Conservation (phyloP, 2,329 filamentous ascomycete species). For the Erysiphe pulchra region DNA sequence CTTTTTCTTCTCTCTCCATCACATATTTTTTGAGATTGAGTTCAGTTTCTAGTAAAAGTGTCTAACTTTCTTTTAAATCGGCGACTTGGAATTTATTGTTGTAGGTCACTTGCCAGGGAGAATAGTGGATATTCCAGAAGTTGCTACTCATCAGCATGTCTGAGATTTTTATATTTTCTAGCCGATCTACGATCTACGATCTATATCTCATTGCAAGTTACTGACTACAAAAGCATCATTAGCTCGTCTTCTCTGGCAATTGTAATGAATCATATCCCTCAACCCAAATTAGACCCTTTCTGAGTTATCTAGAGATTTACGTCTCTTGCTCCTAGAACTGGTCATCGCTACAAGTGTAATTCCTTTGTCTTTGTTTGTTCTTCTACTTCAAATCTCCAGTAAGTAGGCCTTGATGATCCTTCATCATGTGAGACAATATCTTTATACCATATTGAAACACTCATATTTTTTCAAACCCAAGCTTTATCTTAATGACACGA, state of each 20-base stretch:
- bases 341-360: slow-evolving; percentile 48
- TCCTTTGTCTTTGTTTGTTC: neutral
- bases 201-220: no score
- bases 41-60: no score
- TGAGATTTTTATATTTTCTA: slow-evolving; percentile 36
- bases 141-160: slow-evolving; percentile 42
- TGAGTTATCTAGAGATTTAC: slow-evolving; percentile 45
- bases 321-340: slow-evolving; percentile 51
- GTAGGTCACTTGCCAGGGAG: no score
- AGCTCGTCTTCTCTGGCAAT: no score
- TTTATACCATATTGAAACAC: slow-evolving; percentile 56
- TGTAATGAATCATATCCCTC: slow-evolving; percentile 55
- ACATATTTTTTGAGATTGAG: no score
- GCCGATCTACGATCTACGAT: no score
- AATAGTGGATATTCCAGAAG: slow-evolving; percentile 12
- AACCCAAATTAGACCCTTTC: slow-evolving; percentile 42
- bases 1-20: no score
- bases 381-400: no score
- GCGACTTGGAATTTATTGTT: no score
- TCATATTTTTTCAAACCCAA: slow-evolving; percentile 52
- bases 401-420: neutral
- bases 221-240: no score
- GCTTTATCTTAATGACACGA: slow-evolving; percentile 21
- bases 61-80: no score
- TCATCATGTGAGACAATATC: slow-evolving; percentile 34